phyloP scores from a whole-genome alignment of 192 early-diverging fungal species.

The Gamsiella multidivaricata region DNA sequence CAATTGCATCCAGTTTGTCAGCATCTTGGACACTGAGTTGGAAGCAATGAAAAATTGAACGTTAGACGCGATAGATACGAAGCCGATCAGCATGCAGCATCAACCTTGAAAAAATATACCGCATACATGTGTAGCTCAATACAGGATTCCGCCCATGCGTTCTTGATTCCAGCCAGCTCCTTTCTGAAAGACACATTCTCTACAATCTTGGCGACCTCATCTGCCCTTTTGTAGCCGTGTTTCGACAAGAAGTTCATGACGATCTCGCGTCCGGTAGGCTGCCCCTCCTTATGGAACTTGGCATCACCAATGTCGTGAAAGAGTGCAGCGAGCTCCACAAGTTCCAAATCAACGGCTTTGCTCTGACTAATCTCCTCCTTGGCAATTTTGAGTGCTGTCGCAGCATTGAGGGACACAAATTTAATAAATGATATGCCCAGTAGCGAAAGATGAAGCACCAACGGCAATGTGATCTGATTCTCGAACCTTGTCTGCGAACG shows the following conservation, averaged over 20 bases:
- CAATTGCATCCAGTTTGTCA: slow-evolving; percentile 78
- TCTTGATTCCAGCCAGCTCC: slow-evolving; percentile 67
- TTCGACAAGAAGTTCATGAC: slow-evolving; percentile 56
- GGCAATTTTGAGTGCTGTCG: slow-evolving; percentile 59
- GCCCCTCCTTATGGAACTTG: slow-evolving; percentile 66
- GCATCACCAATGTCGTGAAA: slow-evolving; percentile 78
- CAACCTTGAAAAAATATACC: neutral
- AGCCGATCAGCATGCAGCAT: too few relatives aligned
- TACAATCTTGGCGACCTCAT: slow-evolving; percentile 64
- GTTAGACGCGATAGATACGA: neutral
- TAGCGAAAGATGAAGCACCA: neutral
- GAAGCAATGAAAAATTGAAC: neutral
- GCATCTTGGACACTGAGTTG: slow-evolving; percentile 74
- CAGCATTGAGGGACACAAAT: neutral
- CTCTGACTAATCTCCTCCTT: slow-evolving; percentile 37
- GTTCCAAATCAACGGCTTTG: slow-evolving; percentile 57
- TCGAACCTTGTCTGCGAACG: slow-evolving; percentile 65
- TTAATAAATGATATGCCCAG: neutral
- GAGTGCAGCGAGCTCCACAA: slow-evolving; percentile 74
- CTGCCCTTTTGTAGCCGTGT: slow-evolving; percentile 56
- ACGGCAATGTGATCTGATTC: neutral
- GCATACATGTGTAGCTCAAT: slow-evolving; percentile 70
- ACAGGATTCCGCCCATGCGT: slow-evolving; percentile 66
- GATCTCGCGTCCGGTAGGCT: slow-evolving; percentile 61
- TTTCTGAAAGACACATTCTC: slow-evolving; percentile 74